Conservation (phyloP, 306 rosid genomes). For the Cicer arietinum region DNA sequence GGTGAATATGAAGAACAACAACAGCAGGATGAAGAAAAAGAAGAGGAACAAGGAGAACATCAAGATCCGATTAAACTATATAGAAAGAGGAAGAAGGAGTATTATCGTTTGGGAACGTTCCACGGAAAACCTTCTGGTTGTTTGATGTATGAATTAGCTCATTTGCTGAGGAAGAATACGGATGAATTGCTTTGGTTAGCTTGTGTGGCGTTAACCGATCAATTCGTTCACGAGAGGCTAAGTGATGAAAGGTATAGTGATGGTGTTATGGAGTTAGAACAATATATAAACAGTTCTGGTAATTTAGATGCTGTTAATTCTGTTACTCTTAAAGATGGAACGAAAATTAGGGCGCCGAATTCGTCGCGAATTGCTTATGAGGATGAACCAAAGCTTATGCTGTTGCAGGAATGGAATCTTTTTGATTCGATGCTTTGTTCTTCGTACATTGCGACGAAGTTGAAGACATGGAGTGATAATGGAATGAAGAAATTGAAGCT, state of each 20-base stretch:
- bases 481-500: slow-evolving; percentile 91
- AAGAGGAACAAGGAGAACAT: slow-evolving; percentile 42
- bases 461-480: slow-evolving; percentile 98
- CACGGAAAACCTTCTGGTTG: slow-evolving; percentile 98
- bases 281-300: slow-evolving; percentile 80
- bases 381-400: slow-evolving; percentile 93
- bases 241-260: slow-evolving; percentile 91
- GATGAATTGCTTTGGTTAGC: slow-evolving; percentile 91
- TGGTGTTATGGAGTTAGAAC: slow-evolving; percentile 95
- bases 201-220: slow-evolving; percentile 89
- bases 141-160: slow-evolving; percentile 89
- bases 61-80: slow-evolving; percentile 67
- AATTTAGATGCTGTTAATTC: slow-evolving; percentile 78
- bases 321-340: slow-evolving; percentile 84
- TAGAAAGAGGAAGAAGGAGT: slow-evolving; percentile 67
- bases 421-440: slow-evolving; percentile 95
- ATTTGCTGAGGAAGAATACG: slow-evolving; percentile 80
- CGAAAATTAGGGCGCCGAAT: slow-evolving; percentile 79
- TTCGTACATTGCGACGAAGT: slow-evolving; percentile 79
- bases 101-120: slow-evolving; percentile 82
- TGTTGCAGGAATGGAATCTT: slow-evolving; percentile 89
- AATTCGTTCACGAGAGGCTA: slow-evolving; percentile 84
- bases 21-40: too few species aligned
- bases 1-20: slow-evolving; percentile 7
- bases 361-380: slow-evolving; percentile 73